phyloP scores from a whole-genome alignment of 257 asterid species.

The Solanum stenotomum region DNA sequence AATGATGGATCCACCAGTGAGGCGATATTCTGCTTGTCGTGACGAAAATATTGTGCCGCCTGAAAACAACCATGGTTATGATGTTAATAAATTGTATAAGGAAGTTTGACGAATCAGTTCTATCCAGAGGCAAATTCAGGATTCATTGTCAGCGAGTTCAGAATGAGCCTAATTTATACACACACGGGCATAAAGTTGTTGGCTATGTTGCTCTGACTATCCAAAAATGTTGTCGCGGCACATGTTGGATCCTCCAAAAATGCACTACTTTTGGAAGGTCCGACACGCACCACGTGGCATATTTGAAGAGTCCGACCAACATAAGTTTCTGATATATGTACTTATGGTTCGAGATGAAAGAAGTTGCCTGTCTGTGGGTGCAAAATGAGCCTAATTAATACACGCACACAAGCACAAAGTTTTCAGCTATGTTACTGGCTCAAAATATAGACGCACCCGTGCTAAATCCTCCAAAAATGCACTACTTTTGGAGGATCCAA shows the following conservation, averaged over 20 bases:
- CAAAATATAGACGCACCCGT: background rate
- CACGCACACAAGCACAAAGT: background rate
- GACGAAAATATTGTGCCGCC: slow-evolving; percentile 43
- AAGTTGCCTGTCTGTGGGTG: background rate
- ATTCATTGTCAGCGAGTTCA: background rate
- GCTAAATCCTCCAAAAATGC: background rate
- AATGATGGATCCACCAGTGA: slow-evolving; percentile 54
- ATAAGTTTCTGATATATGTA: background rate
- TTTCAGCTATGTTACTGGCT: background rate
- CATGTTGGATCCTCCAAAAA: background rate
- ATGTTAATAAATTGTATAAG: background rate
- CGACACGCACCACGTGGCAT: background rate
- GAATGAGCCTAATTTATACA: background rate
- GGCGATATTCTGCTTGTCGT: slow-evolving; percentile 30
- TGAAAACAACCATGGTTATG: slow-evolving; percentile 6
- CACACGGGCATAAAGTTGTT: background rate
- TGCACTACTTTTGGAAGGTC: background rate
- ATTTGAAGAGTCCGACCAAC: background rate
- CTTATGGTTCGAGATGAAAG: background rate
- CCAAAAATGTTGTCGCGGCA: background rate
- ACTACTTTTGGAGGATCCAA: background rate
- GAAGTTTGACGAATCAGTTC: background rate
- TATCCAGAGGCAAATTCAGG: background rate
- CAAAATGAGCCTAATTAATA: background rate
- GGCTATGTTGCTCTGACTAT: background rate